Evolutionary conservation across 1,139 yeast genomes (phyloP).

Genomic region (Geotrichum klebahnii): DNA sequence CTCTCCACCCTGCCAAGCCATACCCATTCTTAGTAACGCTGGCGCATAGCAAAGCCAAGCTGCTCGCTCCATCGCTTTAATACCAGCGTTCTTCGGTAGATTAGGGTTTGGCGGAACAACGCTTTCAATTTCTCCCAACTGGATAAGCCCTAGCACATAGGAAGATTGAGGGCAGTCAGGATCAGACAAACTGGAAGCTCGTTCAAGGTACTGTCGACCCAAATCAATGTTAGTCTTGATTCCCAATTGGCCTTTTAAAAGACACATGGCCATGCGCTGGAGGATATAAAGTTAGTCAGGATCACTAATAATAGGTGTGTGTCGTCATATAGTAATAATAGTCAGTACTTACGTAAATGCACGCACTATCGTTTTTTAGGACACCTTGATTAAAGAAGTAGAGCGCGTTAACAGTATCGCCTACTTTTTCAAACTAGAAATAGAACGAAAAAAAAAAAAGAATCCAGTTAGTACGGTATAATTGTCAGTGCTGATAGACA

Average conservation of each 20-base stretch:
- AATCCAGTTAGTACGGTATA: background rate
- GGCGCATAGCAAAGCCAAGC: constrained; percentile 41
- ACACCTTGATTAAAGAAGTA: constrained; percentile 21
- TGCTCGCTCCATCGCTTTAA: constrained; percentile 37
- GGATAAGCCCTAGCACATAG: constrained; percentile 38
- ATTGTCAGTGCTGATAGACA: background rate
- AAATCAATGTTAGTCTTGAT: constrained; percentile 27
- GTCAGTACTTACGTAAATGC: constrained; percentile 14
- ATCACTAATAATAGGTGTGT: too few relatives aligned
- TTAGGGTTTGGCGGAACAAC: constrained; percentile 20
- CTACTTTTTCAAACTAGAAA: constrained; percentile 19
- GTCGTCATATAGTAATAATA: background rate
- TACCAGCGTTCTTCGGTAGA: constrained; percentile 28
- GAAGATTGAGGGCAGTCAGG: constrained; percentile 42
- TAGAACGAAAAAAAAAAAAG: too few relatives aligned
- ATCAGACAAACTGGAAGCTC: constrained; percentile 35
- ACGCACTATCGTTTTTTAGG: constrained; percentile 19
- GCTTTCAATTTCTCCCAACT: constrained; percentile 37
- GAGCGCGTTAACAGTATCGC: constrained; percentile 20
- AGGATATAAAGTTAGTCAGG: constrained; percentile 25
- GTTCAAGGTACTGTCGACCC: constrained; percentile 34
- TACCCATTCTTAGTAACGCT: constrained; percentile 42
- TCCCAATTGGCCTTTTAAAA: constrained; percentile 37
- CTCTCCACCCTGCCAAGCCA: constrained; percentile 40
- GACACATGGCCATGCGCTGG: constrained; percentile 38